Evolutionary conservation across 1,284 basidiomycete genomes (phyloP).

Genomic region (Garcileccinum viscosum): DNA sequence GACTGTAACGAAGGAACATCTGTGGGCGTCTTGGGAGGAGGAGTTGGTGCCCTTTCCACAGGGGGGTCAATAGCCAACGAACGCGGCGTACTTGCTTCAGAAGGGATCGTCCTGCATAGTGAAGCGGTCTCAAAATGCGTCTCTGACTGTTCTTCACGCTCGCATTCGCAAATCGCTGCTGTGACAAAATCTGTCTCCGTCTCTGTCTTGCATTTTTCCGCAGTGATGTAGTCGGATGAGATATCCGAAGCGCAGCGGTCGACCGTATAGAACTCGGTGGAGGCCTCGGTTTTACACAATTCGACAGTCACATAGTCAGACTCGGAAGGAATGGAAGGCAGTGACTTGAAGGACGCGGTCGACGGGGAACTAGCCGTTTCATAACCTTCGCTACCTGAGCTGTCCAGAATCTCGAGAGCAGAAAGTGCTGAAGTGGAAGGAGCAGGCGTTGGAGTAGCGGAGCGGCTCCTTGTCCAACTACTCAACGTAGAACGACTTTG

Average conservation of each 20-base stretch:
- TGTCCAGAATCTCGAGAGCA: conserved; percentile 37
- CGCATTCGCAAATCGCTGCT: conserved; percentile 53
- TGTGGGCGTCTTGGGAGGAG: conserved; percentile 40
- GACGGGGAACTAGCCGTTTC: conserved; percentile 45
- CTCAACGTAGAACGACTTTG: conserved; percentile 43
- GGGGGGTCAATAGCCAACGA: conserved; percentile 37
- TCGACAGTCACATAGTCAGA: conserved; percentile 60
- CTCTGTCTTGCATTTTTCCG: conserved; percentile 57
- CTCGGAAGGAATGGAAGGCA: conserved; percentile 59
- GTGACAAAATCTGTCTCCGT: conserved; percentile 57
- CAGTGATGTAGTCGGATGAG: conserved; percentile 53
- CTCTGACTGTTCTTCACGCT: conserved; percentile 46
- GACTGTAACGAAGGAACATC: conserved; percentile 37
- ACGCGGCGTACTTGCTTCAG: conserved; percentile 47
- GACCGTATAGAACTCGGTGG: conserved; percentile 59
- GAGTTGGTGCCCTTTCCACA: conserved; percentile 29
- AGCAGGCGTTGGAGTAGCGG: conserved; percentile 36
- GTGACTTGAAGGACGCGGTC: conserved; percentile 48
- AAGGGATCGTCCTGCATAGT: conserved; percentile 45
- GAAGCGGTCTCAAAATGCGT: conserved; percentile 62
- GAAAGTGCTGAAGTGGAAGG: conserved; percentile 36
- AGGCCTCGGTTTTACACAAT: conserved; percentile 47
- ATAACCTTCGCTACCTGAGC: conserved; percentile 42
- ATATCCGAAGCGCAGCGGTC: conserved; percentile 41
- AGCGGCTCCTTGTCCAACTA: conserved; percentile 42